phyloP scores from a whole-genome alignment of 2,329 filamentous ascomycete species.

The Diplodia corticola region DNA sequence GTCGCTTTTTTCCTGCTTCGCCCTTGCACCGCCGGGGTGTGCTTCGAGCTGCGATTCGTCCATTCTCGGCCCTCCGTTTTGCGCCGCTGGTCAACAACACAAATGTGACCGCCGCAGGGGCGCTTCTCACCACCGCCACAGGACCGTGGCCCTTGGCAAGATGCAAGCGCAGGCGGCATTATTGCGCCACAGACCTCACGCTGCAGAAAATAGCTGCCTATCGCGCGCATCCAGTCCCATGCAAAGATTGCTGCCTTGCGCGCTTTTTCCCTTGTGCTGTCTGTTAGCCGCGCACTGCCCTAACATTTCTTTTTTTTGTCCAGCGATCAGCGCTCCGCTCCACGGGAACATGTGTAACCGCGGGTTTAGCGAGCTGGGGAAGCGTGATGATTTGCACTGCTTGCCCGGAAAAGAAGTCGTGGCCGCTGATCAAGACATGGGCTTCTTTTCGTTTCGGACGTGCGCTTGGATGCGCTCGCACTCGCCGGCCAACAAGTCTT shows the following conservation, averaged over 20 bases:
- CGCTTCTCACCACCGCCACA: background rate
- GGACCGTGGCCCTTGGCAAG: background rate
- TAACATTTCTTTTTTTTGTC: background rate
- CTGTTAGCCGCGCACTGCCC: background rate
- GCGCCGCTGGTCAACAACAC: background rate
- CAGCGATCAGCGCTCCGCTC: background rate
- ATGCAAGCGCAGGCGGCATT: no score
- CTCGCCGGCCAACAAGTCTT: background rate
- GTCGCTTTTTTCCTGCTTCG: background rate
- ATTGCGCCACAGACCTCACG: slow-evolving; percentile 11
- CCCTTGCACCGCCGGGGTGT: background rate
- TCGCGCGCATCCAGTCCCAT: background rate
- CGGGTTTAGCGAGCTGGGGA: background rate
- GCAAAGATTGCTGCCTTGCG: background rate
- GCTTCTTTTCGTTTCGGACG: no score
- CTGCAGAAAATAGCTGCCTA: background rate
- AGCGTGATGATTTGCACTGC: background rate
- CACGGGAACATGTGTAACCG: background rate
- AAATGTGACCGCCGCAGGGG: background rate
- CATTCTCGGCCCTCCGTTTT: background rate
- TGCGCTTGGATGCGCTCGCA: no score
- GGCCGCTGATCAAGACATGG: background rate
- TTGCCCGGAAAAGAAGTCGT: background rate
- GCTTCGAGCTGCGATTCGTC: background rate
- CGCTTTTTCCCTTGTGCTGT: background rate